Evolutionary conservation across 2,329 filamentous ascomycete species (phyloP), one percentile per base, ranked within the genome.

Genomic region (Malbranchea zuffiana): DNA sequence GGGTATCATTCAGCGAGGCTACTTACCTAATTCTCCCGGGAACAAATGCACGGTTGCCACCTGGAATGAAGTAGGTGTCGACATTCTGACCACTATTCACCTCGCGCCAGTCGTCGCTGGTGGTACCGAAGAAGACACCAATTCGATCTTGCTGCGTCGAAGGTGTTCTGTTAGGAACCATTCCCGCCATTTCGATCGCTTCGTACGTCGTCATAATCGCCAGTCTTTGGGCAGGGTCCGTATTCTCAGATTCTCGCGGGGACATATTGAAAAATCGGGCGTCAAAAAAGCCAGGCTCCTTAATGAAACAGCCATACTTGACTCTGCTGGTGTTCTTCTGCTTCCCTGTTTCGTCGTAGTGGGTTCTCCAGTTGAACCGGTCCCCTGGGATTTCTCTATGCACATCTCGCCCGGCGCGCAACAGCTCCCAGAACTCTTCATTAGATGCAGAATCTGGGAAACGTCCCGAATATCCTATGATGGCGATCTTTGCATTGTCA

Each of bases 241-340:
- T 84, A 54, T 83, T 78, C 39, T 74, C 72, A 20, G 80, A 81
- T 58, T 84, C 80, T 50, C 78, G 72, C 8, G 80, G 79, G 21
- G 79, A 83, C 75, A 86, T 84, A 59, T 82, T 82, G 71, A 86
- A 86, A 61, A 86, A 85, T 1, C 76, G 68, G 12, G 78, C 75
- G 50, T 86, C 80, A 51, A 85, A 85, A 34, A 78, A 65, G 38
- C 78, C 78, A 1, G 80, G 80, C 43, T 82, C 71, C 47, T 82
- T 73, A 12, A 40, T 29, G 8, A 28, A 42, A 18, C 27, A 48
- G 48, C 30, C 51, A 52, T 40, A 54, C 47, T 48, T 41, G 40
- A 13, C 41, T 48, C 10, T 39, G 36, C 21, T 40, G 35, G 33
- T 43, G 50, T 35, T 39, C 41, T 15, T 40, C 44, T 31, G 38